Conservation (phyloP, 2,329 filamentous ascomycete species). For the Aphanocladium album region DNA sequence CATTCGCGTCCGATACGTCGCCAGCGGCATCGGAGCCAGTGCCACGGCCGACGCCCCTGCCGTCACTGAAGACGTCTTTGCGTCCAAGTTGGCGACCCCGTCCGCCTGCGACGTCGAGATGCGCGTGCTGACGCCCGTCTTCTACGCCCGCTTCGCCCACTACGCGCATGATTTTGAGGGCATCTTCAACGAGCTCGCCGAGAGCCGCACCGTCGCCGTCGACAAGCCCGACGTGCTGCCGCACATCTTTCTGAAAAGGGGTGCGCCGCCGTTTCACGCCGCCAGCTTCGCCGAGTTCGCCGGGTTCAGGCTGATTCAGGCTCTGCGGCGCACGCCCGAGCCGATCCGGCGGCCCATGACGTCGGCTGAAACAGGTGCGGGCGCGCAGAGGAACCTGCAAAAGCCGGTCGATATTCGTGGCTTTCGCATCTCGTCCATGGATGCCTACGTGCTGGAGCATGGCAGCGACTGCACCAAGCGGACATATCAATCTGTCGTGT, state of each 20-base stretch:
- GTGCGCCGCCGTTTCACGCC: constrained; percentile 27
- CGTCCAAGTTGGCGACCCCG: neutral
- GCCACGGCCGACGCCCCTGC: neutral
- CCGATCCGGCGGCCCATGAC: constrained; percentile 37
- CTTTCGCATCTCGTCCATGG: constrained; percentile 48
- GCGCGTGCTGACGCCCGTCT: constrained; percentile 56
- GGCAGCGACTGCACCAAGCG: constrained; percentile 20
- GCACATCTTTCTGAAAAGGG: constrained; percentile 38
- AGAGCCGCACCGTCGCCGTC: constrained; percentile 54
- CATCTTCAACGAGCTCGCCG: constrained; percentile 54
- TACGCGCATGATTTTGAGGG: constrained; percentile 60
- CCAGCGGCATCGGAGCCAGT: constrained; percentile 38
- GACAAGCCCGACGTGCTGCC: constrained; percentile 50
- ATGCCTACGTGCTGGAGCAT: constrained; percentile 40
- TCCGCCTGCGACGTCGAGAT: constrained; percentile 38
- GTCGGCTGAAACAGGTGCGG: constrained; percentile 26
- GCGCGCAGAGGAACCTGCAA: constrained; percentile 9
- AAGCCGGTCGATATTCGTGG: constrained; percentile 36
- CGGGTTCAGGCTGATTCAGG: constrained; percentile 40
- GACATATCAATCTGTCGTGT: constrained; percentile 33
- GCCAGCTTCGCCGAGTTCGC: constrained; percentile 33
- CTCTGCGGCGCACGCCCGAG: constrained; percentile 37
- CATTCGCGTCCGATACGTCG: constrained; percentile 48
- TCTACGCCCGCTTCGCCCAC: constrained; percentile 61
- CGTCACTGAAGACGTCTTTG: neutral